Conservation (phyloP, 106 monocot species). For the Platanthera guangdongensis region DNA sequence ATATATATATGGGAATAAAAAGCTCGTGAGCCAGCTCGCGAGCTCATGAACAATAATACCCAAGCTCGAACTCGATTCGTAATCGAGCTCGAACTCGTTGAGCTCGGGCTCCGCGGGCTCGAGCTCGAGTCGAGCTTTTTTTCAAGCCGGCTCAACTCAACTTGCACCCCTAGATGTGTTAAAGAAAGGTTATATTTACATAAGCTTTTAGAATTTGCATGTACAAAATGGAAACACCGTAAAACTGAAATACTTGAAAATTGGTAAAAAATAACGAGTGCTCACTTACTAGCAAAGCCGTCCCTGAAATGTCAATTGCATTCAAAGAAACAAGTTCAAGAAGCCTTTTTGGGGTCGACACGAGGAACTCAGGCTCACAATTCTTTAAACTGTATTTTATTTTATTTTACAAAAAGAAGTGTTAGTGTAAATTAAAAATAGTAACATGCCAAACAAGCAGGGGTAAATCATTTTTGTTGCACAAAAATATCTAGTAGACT, state of each 20-base stretch:
- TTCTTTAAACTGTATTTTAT: conserved; percentile 56
- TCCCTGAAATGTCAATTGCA: conserved; percentile 70
- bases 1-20: no score
- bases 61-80: no score
- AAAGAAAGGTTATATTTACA: neutral
- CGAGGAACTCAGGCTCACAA: conserved; percentile 84
- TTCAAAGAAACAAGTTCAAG: conserved; percentile 55
- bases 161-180: neutral
- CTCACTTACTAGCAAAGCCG: conserved; percentile 55
- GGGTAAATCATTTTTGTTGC: neutral
- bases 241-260: neutral
- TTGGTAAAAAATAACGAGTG: neutral
- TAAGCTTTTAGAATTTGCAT: neutral
- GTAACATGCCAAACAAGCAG: neutral
- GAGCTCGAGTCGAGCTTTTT: no score
- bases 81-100: no score
- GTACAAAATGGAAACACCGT: neutral
- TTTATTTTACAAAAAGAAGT: neutral
- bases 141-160: no score
- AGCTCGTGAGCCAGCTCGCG: no score
- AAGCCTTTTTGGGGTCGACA: conserved; percentile 80
- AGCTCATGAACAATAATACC: no score
- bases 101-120: no score
- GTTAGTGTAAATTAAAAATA: neutral
- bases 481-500: neutral